Conservation (phyloP, 768 basidiomycete genomes). For the Suillus hirtellus region DNA sequence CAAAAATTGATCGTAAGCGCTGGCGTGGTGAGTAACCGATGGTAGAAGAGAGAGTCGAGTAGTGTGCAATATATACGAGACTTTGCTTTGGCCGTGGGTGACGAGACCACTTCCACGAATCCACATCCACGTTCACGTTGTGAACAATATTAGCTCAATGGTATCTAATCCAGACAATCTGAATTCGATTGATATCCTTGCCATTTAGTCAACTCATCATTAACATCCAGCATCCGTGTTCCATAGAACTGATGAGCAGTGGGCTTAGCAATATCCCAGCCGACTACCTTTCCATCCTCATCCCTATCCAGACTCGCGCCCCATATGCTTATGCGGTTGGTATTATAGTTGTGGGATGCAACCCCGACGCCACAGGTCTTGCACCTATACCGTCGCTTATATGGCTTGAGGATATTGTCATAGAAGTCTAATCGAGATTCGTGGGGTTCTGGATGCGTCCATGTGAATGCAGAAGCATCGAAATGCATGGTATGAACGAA, state of each 20-base stretch:
- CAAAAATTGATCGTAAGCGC: background rate
- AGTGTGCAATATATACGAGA: background rate
- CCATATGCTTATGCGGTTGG: constrained; percentile 56
- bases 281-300: constrained; percentile 46
- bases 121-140: background rate
- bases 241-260: constrained; percentile 66
- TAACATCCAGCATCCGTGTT: constrained; percentile 57
- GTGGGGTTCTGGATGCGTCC: constrained; percentile 47
- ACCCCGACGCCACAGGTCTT: constrained; percentile 58
- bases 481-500: constrained; percentile 67
- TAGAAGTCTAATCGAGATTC: constrained; percentile 46
- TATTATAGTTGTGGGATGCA: constrained; percentile 51
- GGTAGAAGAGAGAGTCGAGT: background rate
- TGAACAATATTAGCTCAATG: background rate
- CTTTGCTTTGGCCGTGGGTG: constrained; percentile 2
- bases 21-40: background rate
- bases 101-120: background rate
- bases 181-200: constrained; percentile 60
- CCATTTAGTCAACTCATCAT: constrained; percentile 63
- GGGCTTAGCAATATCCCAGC: constrained; percentile 58
- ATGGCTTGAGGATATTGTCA: constrained; percentile 47
- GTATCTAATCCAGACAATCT: constrained; percentile 26
- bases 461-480: constrained; percentile 48
- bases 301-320: constrained; percentile 57
- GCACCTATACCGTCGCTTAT: constrained; percentile 66